Percentiles rank a stretch among this genome's conserved stretches.
Conservation (phyloP, 306 rosid species). For the Lablab purpureus region DNA sequence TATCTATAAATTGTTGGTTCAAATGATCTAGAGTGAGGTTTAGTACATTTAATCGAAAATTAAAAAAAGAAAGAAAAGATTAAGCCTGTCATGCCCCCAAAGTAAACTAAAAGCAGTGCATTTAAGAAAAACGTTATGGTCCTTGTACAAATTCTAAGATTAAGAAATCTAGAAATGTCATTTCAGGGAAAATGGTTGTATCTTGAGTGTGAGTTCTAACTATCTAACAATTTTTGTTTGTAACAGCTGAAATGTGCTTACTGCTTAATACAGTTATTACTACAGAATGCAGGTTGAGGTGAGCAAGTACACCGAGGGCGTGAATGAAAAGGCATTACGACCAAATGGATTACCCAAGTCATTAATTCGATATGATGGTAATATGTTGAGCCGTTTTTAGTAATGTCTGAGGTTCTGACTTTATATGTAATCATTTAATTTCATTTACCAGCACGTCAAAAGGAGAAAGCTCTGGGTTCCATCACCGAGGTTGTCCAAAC, state of each 20-base stretch:
- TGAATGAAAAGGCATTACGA: conserved; percentile 69
- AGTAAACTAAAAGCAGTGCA: neutral
- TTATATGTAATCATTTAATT: conserved; percentile 47
- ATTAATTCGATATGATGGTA: conserved; percentile 82
- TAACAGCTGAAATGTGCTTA: conserved; percentile 17
- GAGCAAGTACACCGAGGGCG: conserved; percentile 91
- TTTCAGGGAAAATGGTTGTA: neutral
- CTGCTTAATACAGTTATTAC: conserved; percentile 38
- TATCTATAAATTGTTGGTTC: neutral
- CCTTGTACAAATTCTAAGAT: neutral
- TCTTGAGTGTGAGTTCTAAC: neutral
- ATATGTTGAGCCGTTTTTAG: conserved; percentile 32
- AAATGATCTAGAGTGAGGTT: conserved; percentile 18
- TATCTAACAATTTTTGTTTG: neutral
- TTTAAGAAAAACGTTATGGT: neutral
- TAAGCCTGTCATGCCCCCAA: neutral
- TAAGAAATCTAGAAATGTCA: neutral
- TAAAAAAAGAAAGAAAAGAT: neutral
- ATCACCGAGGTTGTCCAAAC: conserved; percentile 90
- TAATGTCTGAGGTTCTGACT: conserved; percentile 27
- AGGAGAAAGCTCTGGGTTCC: conserved; percentile 82
- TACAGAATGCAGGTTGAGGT: conserved; percentile 99
- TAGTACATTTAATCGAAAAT: conserved; percentile 3
- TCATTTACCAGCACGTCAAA: conserved; percentile 79
- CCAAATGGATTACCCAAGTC: conserved; percentile 90